Conservation (phyloP, 1,284 basidiomycete species). For the Bondarzewia mesenterica region DNA sequence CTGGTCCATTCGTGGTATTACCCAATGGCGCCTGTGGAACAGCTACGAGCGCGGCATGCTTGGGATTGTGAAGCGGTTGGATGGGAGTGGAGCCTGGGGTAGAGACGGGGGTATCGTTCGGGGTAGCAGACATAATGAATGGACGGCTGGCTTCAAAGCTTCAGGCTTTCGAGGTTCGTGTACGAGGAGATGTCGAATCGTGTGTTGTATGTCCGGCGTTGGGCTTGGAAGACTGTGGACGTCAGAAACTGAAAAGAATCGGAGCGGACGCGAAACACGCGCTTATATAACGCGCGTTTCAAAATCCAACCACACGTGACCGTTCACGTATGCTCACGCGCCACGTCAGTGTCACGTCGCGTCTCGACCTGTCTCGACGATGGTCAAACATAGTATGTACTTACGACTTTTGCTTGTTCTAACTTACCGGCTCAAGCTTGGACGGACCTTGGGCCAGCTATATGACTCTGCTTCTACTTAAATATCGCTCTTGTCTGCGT, state of each 20-base stretch:
- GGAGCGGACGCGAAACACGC: no score
- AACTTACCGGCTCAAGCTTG: no score
- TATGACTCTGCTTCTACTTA: no score
- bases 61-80: constrained; percentile 79
- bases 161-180: background rate
- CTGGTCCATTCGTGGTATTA: constrained; percentile 42
- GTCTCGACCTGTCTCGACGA: no score
- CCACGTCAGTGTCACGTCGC: no score
- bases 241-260: no score
- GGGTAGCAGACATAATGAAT: constrained; percentile 46
- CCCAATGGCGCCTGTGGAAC: constrained; percentile 76
- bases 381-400: no score
- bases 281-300: background rate
- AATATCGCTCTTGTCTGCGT: no score
- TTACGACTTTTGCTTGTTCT: no score
- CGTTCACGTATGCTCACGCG: background rate
- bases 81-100: constrained; percentile 55
- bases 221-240: no score
- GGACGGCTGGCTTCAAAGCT: background rate
- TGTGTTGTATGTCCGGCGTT: no score
- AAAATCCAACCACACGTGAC: background rate
- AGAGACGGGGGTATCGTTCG: constrained; percentile 53
- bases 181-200: background rate
- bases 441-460: no score
- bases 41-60: constrained; percentile 69